These are phyloP conservation scores for Pseudocercospora crystallina DNA, from an alignment of 2,329 filamentous ascomycete genomes.

Conservation along the genomic window DNA sequence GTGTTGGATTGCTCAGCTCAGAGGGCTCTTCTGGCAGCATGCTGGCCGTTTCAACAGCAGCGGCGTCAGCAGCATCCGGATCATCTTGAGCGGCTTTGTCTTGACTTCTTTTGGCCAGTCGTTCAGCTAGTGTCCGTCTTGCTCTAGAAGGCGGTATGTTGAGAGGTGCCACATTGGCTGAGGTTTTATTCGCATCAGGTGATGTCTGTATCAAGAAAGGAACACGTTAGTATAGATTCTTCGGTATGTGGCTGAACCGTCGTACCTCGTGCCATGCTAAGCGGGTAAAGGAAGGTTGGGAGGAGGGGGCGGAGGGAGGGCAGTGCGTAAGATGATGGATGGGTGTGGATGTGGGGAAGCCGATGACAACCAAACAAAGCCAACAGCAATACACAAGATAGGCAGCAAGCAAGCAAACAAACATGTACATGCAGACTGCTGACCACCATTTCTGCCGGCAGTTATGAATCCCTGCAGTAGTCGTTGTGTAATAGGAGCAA, in stretches of 20 bases:
- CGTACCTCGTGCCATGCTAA: constrained; percentile 4
- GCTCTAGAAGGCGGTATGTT: constrained; percentile 86
- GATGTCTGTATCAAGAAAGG: constrained; percentile 6
- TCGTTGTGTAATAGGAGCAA: constrained; percentile 1
- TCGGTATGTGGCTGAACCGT: background rate
- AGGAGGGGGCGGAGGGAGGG: background rate
- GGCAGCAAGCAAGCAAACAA: constrained; percentile 1
- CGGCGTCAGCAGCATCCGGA: constrained; percentile 33
- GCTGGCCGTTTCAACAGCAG: constrained; percentile 30
- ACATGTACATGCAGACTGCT: constrained; percentile 1
- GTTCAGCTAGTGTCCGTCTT: constrained; percentile 83
- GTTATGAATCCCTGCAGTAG: too few species aligned
- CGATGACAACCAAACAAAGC: too few species aligned
- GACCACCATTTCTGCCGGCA: constrained; percentile 1
- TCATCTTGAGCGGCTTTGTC: constrained; percentile 31
- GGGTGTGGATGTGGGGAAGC: too few species aligned
- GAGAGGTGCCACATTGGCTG: constrained; percentile 66
- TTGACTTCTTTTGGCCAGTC: constrained; percentile 60
- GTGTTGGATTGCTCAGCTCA: constrained; percentile 11
- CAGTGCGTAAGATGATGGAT: background rate
- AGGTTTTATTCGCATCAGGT: constrained; percentile 25
- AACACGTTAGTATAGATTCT: constrained; percentile 6
- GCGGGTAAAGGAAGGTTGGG: too few species aligned
- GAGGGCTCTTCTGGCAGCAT: constrained; percentile 33
- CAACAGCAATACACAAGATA: background rate